A percentile compares a stretch with the other conserved stretches of the same genome.
These are phyloP conservation scores for Coelastrella sp. DNA, from an alignment of 139 green algal species.

Conservation along the genomic window DNA sequence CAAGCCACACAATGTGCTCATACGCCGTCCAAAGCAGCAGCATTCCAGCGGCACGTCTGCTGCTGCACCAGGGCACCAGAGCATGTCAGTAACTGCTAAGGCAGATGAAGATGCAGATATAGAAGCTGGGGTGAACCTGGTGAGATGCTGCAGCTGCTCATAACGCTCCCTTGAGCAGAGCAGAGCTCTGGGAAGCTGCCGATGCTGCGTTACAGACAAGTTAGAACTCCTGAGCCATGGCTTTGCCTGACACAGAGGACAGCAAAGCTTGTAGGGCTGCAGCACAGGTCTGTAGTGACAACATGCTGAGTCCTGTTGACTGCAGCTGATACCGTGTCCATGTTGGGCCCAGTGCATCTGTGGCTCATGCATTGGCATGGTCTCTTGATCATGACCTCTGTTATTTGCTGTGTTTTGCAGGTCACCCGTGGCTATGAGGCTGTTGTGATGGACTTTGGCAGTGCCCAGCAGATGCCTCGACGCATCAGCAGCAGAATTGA, in stretches of 20 bases:
- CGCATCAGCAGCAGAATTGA: slow-evolving; percentile 68
- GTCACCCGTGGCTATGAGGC: slow-evolving; percentile 49
- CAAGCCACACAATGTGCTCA: slow-evolving; percentile 91
- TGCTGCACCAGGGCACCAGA: neutral
- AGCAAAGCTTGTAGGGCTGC: too few species aligned
- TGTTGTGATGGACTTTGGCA: slow-evolving; percentile 93
- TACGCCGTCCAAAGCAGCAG: slow-evolving; percentile 50
- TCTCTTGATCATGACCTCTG: neutral
- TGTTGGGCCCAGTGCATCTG: neutral
- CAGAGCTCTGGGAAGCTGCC: too few species aligned
- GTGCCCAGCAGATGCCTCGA: slow-evolving; percentile 49
- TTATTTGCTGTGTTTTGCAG: neutral
- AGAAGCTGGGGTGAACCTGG: slow-evolving; percentile 22
- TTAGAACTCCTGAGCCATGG: too few species aligned
- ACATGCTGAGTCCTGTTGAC: neutral
- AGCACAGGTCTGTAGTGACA: too few species aligned
- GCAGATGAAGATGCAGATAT: neutral
- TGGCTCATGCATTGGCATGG: neutral
- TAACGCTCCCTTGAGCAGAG: too few species aligned
- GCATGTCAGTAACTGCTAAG: neutral
- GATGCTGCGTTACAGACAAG: too few species aligned
- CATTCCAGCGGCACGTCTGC: neutral
- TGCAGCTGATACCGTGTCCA: neutral
- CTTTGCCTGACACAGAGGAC: too few species aligned
- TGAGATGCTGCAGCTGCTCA: neutral